Percentiles rank a stretch among this genome's conserved stretches.
Evolutionary conservation across 1,139 yeast genomes (phyloP).

Genomic region (Protomyces inouyei): DNA sequence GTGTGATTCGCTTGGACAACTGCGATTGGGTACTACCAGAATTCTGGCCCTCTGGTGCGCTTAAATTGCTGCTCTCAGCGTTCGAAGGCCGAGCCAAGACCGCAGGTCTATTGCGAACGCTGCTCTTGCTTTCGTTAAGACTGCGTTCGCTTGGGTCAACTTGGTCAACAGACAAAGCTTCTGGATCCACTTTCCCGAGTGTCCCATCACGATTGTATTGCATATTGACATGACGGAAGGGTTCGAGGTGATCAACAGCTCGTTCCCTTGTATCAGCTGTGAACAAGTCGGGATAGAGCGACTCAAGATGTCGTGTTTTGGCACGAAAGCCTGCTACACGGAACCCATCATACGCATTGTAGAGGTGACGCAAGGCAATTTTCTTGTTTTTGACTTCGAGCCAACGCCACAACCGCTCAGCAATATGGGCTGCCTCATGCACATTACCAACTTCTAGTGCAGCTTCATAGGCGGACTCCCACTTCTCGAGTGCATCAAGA

Average conservation of each 20-base stretch:
- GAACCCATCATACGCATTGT: conserved; percentile 7
- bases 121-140: not conserved
- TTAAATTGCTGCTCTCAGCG: not conserved
- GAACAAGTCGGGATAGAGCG: conserved; percentile 9
- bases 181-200: not conserved
- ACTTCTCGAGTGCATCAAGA: conserved; percentile 17
- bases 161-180: not conserved
- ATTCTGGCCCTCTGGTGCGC: not conserved
- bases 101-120: not conserved
- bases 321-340: conserved; percentile 5
- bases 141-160: not conserved
- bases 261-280: not conserved
- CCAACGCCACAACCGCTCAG: conserved; percentile 16
- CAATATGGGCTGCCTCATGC: conserved; percentile 21
- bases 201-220: conserved; percentile 18
- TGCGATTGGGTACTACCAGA: not conserved
- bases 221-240: conserved; percentile 17
- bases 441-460: conserved; percentile 11
- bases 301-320: conserved; percentile 2
- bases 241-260: not conserved
- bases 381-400: conserved; percentile 5
- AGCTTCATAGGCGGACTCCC: conserved; percentile 12
- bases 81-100: not conserved
- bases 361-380: not conserved
- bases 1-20: not conserved